Evolutionary conservation across 2,329 filamentous ascomycete species (phyloP), one percentile per base, ranked within the genome.

Genomic region (Iodosphaeria phyllophila): DNA sequence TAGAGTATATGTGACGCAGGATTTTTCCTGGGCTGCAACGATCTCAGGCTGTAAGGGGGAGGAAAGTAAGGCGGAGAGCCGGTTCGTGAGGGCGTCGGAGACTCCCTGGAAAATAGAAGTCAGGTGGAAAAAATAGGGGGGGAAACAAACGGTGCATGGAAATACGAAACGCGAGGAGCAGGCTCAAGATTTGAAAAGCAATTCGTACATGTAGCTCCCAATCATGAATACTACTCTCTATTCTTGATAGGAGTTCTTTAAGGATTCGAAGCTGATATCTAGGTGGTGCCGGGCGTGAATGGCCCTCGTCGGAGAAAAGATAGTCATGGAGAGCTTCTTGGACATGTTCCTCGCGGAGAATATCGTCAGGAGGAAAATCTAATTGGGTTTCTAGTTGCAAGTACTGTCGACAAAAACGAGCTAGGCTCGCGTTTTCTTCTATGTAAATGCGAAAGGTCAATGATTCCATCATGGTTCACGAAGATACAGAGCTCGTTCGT

Each of bases 191-290:
- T 10, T 25, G 20, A 16, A 33, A 22, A 16, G 21, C 18, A 7
- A 20, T 17, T 13, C 77, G 57, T 74, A 92, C 84, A 74, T 92
- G 70, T 59, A 79, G 61, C 37, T 92, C 78, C 48, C 82, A 84
- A 46, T 92, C 71, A 29, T 67, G 59, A 23, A 92, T 80, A 17
- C 74, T 66, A 16, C 59, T 52, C 46, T 92, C 80, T 26, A 92
- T 71, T 28, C 58, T 64, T 6, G 58, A 50, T 8, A 82, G 53
- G 17, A 93, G 57, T 32, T 68, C 55, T 44, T 92, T 92, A 25
- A 93, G 49, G 1, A 80, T 64, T 30, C 69, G 64, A 10, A 75
- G 48, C 35, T 72, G 69, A 42, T 92, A 92, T 25, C 72, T 55
- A 12, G 58, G 52, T 6, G 78, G 74, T 11, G 77, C 76, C 6